A percentile compares a stretch with the other conserved stretches of the same genome.
These are phyloP conservation scores for Rosa lucieae DNA, from an alignment of 306 rosid species.

Conservation along the genomic window DNA sequence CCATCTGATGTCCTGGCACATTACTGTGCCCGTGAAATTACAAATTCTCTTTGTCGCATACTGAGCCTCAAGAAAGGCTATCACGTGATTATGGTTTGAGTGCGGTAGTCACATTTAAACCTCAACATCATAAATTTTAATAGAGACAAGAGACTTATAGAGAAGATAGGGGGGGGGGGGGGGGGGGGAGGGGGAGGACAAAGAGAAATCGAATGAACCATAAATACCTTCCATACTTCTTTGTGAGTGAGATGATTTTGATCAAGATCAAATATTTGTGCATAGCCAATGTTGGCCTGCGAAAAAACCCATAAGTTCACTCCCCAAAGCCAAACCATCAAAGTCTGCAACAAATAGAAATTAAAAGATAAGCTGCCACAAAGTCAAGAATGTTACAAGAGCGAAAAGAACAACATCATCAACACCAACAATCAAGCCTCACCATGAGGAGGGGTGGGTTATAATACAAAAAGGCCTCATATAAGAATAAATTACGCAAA, in stretches of 20 bases:
- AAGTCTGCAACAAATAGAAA: slow-evolving; percentile 48
- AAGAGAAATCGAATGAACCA: neutral
- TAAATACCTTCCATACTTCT: slow-evolving; percentile 91
- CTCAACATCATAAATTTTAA: too few species aligned
- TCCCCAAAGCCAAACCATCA: slow-evolving; percentile 98
- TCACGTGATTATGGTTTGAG: too few species aligned
- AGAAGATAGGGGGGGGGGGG: neutral
- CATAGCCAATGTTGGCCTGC: slow-evolving; percentile 62
- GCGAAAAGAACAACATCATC: neutral
- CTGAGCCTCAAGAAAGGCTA: too few species aligned
- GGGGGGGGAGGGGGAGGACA: neutral
- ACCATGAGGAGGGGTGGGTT: slow-evolving; percentile 95
- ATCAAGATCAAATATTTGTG: slow-evolving; percentile 86
- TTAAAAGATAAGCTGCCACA: neutral
- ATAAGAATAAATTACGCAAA: slow-evolving; percentile 79
- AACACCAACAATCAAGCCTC: slow-evolving; percentile 30
- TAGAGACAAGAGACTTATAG: too few species aligned
- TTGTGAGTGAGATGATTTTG: slow-evolving; percentile 77
- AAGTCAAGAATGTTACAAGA: neutral
- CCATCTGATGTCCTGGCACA: too few species aligned
- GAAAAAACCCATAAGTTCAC: slow-evolving; percentile 81
- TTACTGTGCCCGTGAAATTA: too few species aligned
- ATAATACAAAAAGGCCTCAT: slow-evolving; percentile 95
- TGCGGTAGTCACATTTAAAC: too few species aligned
- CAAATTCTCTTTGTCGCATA: too few species aligned